Evolutionary conservation across 805 yeast species (phyloP), one percentile per base, ranked within the genome.

Genomic region (Wickerhamomyces tratensis): DNA sequence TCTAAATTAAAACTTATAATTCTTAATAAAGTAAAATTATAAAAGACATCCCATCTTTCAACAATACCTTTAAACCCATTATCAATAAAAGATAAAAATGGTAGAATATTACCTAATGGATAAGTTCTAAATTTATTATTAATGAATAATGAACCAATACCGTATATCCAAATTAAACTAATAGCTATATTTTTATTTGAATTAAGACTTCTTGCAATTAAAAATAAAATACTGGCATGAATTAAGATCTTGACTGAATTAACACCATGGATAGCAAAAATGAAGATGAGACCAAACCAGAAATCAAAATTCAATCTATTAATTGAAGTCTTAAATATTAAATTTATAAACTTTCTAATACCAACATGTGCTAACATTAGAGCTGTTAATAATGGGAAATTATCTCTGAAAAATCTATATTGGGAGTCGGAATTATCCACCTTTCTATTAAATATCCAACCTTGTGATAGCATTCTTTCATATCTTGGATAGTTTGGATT

Each of bases 391-490:
- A 83, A 58, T 11, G 77, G 74, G 48, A 91, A 69, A 56, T 88
- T 88, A 56, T 84, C 82, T 52, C 98, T 73, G 58, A 93, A 87
- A 54, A 88, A 86, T 26, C 86, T 63, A 56, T 91, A 93, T 61
- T 93, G 99, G 31, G 71, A 68, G 58, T 93, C 99, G 6, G 95
- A 83, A 58, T 91, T 89, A 60, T 93, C 98, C 36, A 87, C 95
- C 61, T 82, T 83, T 26, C 96, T 65, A 8, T 95, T 96, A 57
- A 82, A 76, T 51, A 88, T 64, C 98, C 98, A 91, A 5, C 98
- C 98, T 6, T 77, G 68, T 29, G 82, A 70, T 41, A 91, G 66
- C 35, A 81, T 64, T 40, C 76, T 72, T 49, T 73, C 72, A 55
- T 74, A 87, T 40, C 67, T 66, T 15, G 72, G 70, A 56, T 82